phyloP scores from a whole-genome alignment of 106 monocot genomes.

The Phalaenopsis equestris region DNA sequence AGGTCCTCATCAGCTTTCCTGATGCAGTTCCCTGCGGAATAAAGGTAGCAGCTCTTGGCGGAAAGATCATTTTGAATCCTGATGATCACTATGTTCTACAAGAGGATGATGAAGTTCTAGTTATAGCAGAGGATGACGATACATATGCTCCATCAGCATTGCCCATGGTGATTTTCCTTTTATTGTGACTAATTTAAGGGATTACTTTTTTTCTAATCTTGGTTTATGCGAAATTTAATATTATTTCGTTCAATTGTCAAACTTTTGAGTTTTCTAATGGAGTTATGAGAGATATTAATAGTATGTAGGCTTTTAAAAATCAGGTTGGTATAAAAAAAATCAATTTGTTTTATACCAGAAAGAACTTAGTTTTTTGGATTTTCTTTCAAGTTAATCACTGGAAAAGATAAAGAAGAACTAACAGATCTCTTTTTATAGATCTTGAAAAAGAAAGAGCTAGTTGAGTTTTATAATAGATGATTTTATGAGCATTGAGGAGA shows the following conservation, averaged over 20 bases:
- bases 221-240: neutral
- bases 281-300: neutral
- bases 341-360: neutral
- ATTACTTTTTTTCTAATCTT: neutral
- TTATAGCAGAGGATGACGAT: conserved; percentile 75
- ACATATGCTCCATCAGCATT: conserved; percentile 45
- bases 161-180: conserved; percentile 32
- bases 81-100: conserved; percentile 62
- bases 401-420: too few relatives aligned
- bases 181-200: conserved; percentile 3
- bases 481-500: too few relatives aligned
- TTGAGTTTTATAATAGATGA: too few relatives aligned
- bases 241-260: neutral
- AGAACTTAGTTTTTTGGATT: neutral
- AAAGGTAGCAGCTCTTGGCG: conserved; percentile 44
- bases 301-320: neutral
- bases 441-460: too few relatives aligned
- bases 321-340: neutral
- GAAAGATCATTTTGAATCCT: conserved; percentile 64
- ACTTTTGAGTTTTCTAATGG: neutral
- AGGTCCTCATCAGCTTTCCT: conserved; percentile 63
- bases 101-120: conserved; percentile 66
- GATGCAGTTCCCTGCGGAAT: conserved; percentile 70
- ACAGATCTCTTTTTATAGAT: too few relatives aligned
- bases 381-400: neutral